Evolutionary conservation across 768 basidiomycete genomes (phyloP), one percentile per base, ranked within the genome.

Genomic region (Termitomyces sp.): DNA sequence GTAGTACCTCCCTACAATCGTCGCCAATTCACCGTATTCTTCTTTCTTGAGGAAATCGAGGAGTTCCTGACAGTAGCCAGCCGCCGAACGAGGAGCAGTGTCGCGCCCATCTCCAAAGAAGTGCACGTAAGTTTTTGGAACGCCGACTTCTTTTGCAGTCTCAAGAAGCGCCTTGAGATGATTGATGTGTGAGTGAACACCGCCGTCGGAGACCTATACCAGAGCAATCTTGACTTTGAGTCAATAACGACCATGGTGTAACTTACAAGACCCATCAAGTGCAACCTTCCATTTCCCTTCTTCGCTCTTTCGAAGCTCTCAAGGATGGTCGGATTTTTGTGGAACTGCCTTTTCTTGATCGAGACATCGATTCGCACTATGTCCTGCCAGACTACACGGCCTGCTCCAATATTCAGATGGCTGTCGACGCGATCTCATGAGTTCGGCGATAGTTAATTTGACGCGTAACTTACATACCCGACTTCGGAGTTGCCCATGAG

Each of bases 401-500:
- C 95, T 54, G 95, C 95, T 35, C 94, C 94, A 63, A 95, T 92
- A 72, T 98, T 98, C 60, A 97, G 74, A 68, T 97, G 94, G 3
- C 94, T 96, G 14, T 6, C n/a, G 58, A 49, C 26, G 14, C 30
- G 28, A 33, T 51, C n/a, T n/a, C 47, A 13, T 35, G 48, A 24
- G 45, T 45, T 33, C 35, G 11, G 53, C 49, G 30, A 16, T 53
- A 16, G 28, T 32, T n/a, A 32, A 24, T 14, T 24, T n/a, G n/a
- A 16, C 20, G 55, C 46, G 58, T 6, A 36, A 55, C 38, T 54
- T 54, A 60, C 90, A 57, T 67, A 94, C 92, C 94, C 95, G 61
- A 97, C 94, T 74, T 98, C 94, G 2, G 94, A 96, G 76, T 98
- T 96, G 16, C 94, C 95, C 95, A 98, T 98, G 54, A 97, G 82